Conservation (phyloP, 257 asterid genomes). For the Solanum stenotomum region DNA sequence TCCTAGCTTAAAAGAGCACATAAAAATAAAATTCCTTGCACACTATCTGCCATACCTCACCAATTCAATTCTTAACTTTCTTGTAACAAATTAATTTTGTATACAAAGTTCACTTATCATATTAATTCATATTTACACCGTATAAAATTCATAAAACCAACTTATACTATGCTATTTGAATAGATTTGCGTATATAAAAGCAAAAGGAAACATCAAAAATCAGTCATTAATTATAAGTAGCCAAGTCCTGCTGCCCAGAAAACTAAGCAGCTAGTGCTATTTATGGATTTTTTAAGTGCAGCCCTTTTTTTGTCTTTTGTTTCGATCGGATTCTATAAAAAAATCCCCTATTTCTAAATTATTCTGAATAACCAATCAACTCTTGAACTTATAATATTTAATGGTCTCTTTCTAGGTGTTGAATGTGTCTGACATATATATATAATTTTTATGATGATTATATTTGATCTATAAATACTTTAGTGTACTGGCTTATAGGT, state of each 20-base stretch:
- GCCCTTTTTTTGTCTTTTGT: not conserved
- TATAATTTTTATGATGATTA: not conserved
- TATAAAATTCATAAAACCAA: not conserved
- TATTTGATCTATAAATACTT: not conserved
- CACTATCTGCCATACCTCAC: not conserved
- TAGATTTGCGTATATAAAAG: not conserved
- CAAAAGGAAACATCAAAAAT: not conserved
- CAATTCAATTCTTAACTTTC: not conserved
- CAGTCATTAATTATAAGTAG: too few relatives aligned
- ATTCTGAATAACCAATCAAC: not conserved
- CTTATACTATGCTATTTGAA: not conserved
- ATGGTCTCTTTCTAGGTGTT: not conserved
- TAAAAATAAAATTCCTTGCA: not conserved
- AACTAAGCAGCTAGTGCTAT: too few relatives aligned
- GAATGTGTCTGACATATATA: not conserved
- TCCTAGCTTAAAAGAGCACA: not conserved
- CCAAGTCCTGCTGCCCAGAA: too few relatives aligned
- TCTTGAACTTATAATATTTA: not conserved
- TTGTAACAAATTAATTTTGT: not conserved
- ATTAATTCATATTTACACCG: not conserved
- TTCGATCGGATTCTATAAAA: not conserved
- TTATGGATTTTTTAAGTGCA: not conserved
- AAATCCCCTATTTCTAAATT: not conserved
- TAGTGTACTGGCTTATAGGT: not conserved
- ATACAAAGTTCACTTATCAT: not conserved